phyloP scores from a whole-genome alignment of 768 basidiomycete genomes.

The Suillus variegatus region DNA sequence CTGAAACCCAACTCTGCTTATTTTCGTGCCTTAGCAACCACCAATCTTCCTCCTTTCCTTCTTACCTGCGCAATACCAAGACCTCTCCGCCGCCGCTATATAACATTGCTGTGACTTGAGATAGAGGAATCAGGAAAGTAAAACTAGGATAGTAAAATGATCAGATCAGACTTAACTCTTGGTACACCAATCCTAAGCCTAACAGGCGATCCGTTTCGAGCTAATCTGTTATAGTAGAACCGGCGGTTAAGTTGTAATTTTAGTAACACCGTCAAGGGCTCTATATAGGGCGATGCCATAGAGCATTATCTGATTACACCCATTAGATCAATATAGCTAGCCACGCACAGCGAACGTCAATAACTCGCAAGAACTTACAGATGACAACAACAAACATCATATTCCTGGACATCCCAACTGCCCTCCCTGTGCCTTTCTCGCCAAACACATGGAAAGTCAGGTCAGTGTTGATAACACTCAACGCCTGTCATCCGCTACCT shows the following conservation, averaged over 20 bases:
- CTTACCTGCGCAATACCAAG: not conserved
- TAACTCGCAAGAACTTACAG: not conserved
- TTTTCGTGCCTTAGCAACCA: not conserved
- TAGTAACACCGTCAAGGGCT: too few relatives aligned
- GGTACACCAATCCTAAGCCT: too few relatives aligned
- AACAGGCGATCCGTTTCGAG: too few relatives aligned
- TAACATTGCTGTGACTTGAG: not conserved
- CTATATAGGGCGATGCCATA: too few relatives aligned
- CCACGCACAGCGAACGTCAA: not conserved
- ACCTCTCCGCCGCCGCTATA: not conserved
- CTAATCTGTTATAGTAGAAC: too few relatives aligned
- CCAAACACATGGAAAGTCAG: conserved; percentile 17
- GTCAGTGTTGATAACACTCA: conserved; percentile 1
- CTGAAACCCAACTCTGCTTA: not conserved
- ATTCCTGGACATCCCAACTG: conserved; percentile 16
- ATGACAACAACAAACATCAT: conserved; percentile 9
- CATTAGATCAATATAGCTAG: not conserved
- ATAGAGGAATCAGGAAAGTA: too few relatives aligned
- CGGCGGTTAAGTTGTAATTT: too few relatives aligned
- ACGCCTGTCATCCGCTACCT: not conserved
- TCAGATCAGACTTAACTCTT: too few relatives aligned
- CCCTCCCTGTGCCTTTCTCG: conserved; percentile 11
- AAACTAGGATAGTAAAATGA: too few relatives aligned
- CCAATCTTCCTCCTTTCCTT: not conserved
- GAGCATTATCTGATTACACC: not conserved